Percentiles rank a stretch among this genome's conserved stretches.
Evolutionary conservation across 768 basidiomycete species (phyloP).

Genomic region (Leucocoprinus sp.): DNA sequence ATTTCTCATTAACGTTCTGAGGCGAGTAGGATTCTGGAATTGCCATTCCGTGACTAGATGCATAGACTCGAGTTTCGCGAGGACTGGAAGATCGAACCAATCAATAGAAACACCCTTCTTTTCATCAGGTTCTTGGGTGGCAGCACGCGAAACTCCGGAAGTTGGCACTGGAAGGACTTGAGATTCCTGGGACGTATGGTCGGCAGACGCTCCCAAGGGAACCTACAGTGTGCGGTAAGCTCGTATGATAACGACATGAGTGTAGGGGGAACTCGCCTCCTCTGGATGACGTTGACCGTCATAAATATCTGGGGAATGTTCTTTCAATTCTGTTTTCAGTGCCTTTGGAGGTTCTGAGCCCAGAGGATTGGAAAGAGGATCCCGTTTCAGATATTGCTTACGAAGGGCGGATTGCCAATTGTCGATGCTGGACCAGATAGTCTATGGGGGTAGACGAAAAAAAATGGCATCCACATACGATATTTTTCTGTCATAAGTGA

Average conservation of each 20-base stretch:
- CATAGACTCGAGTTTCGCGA: slow-evolving; percentile 66
- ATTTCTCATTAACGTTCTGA: slow-evolving; percentile 66
- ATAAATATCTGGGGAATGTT: slow-evolving; percentile 7
- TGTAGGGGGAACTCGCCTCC: neutral
- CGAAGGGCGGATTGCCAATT: slow-evolving; percentile 76
- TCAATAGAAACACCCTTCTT: slow-evolving; percentile 30
- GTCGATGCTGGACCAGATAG: slow-evolving; percentile 39
- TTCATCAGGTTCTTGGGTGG: slow-evolving; percentile 9
- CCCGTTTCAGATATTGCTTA: slow-evolving; percentile 68
- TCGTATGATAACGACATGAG: neutral
- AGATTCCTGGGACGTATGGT: neutral
- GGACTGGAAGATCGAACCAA: slow-evolving; percentile 67
- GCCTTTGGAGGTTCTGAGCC: slow-evolving; percentile 44
- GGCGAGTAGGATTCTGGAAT: slow-evolving; percentile 66
- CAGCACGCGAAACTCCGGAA: slow-evolving; percentile 6
- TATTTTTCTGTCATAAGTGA: slow-evolving; percentile 77
- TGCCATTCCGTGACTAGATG: slow-evolving; percentile 79
- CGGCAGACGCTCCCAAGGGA: slow-evolving; percentile 1
- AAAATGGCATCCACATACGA: slow-evolving; percentile 38
- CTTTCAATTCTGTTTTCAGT: slow-evolving; percentile 12
- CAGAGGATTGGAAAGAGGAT: slow-evolving; percentile 64
- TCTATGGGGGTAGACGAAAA: slow-evolving; percentile 10
- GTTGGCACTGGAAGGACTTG: neutral
- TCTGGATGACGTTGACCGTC: slow-evolving; percentile 4
- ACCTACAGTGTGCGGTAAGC: slow-evolving; percentile 1